phyloP scores from a whole-genome alignment of 2,329 filamentous ascomycete genomes.

The Bipolaris gigantea region DNA sequence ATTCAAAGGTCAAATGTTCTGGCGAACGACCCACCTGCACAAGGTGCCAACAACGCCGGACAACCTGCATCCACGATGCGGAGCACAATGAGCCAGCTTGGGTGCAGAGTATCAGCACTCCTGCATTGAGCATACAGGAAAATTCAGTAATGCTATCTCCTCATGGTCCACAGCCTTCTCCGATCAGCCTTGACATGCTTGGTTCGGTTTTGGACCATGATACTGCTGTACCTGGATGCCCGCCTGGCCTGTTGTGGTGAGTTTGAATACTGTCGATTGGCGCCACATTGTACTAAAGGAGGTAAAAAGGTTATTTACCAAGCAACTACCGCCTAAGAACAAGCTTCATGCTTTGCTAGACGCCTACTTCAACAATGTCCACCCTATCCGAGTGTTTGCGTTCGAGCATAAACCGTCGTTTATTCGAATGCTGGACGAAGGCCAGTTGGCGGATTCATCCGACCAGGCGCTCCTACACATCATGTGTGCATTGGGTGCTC shows the following conservation, averaged over 20 bases:
- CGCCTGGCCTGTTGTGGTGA: conserved; percentile 30
- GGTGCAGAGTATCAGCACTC: conserved; percentile 33
- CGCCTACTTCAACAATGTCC: conserved; percentile 38
- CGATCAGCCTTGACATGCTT: conserved; percentile 4
- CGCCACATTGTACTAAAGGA: background rate
- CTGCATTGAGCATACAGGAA: conserved; percentile 13
- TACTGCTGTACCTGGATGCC: conserved; percentile 21
- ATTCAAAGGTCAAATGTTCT: conserved; percentile 39
- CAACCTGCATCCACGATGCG: conserved; percentile 33
- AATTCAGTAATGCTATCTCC: conserved; percentile 15
- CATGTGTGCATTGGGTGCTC: conserved; percentile 37
- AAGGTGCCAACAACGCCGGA: conserved; percentile 31
- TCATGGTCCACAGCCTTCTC: conserved; percentile 20
- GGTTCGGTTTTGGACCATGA: conserved; percentile 8
- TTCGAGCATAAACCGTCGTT: conserved; percentile 40
- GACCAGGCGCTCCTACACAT: conserved; percentile 38
- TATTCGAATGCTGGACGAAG: conserved; percentile 40
- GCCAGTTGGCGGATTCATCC: conserved; percentile 31
- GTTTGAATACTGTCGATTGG: background rate
- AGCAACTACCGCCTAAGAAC: conserved; percentile 26
- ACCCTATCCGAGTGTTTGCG: conserved; percentile 33
- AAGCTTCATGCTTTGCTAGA: conserved; percentile 34
- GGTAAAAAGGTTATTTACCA: conserved; percentile 25
- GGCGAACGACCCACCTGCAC: conserved; percentile 36
- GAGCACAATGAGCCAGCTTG: conserved; percentile 36